These are phyloP conservation scores for Annulohypoxylon bovei DNA, from an alignment of 495 filamentous ascomycete species.

Conservation along the genomic window DNA sequence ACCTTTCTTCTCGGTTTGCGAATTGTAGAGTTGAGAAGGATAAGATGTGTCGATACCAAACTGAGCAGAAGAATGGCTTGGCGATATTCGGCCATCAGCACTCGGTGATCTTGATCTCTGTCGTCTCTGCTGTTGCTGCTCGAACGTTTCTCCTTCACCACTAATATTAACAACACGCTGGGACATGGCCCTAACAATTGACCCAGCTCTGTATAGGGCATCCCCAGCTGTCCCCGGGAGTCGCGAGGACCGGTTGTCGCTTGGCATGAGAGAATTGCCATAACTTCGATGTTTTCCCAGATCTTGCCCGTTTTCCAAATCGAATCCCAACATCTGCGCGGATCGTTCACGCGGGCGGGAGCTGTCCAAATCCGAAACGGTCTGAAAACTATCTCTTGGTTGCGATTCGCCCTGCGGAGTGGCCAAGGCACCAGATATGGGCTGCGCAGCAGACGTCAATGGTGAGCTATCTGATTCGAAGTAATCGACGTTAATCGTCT, in stretches of 20 bases:
- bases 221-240: conserved; percentile 63
- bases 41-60: conserved; percentile 65
- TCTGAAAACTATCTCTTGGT: conserved; percentile 72
- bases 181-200: conserved; percentile 95
- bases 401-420: conserved; percentile 63
- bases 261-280: conserved; percentile 59
- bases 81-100: conserved; percentile 48
- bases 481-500: conserved; percentile 64
- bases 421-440: conserved; percentile 68
- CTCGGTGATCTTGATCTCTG: conserved; percentile 67
- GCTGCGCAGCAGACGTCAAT: conserved; percentile 70
- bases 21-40: conserved; percentile 55
- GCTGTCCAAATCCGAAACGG: conserved; percentile 59
- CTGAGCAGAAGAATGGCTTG: conserved; percentile 52
- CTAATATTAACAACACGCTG: conserved; percentile 97
- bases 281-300: conserved; percentile 57
- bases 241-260: conserved; percentile 63
- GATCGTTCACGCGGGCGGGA: conserved; percentile 53
- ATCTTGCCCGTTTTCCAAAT: conserved; percentile 61
- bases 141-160: conserved; percentile 80
- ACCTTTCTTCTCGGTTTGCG: conserved; percentile 58
- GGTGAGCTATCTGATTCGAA: conserved; percentile 75
- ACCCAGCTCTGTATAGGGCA: conserved; percentile 80
- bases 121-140: conserved; percentile 68
- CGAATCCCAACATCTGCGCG: conserved; percentile 58